A percentile compares a stretch with the other conserved stretches of the same genome.
Evolutionary conservation across 768 basidiomycete genomes (phyloP).

Genomic region (Flagelloscypha sp.): DNA sequence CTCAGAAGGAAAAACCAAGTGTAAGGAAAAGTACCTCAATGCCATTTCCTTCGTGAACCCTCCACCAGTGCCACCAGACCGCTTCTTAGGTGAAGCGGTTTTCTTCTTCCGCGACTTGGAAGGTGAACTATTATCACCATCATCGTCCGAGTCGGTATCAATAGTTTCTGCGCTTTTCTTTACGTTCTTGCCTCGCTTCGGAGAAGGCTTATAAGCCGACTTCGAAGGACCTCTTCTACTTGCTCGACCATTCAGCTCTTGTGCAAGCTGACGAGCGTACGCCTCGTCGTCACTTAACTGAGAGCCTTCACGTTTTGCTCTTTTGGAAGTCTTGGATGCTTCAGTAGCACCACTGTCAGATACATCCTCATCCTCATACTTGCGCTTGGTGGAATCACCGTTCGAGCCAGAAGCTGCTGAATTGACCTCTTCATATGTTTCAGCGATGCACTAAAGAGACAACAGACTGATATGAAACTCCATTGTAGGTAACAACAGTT

Average conservation of each 20-base stretch:
- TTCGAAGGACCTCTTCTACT: slow-evolving; percentile 32
- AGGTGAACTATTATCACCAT: slow-evolving; percentile 38
- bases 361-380: slow-evolving; percentile 27
- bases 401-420: too few relatives aligned
- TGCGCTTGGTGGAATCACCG: slow-evolving; percentile 31
- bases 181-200: slow-evolving; percentile 33
- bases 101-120: slow-evolving; percentile 32
- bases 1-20: slow-evolving; percentile 7
- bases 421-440: too few relatives aligned
- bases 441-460: too few relatives aligned
- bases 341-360: slow-evolving; percentile 23
- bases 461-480: too few relatives aligned
- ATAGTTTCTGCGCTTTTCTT: slow-evolving; percentile 48
- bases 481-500: too few relatives aligned
- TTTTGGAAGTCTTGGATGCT: slow-evolving; percentile 40
- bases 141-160: slow-evolving; percentile 45
- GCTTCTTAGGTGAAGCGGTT: slow-evolving; percentile 33
- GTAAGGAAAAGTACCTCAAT: slow-evolving; percentile 45
- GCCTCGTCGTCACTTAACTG: slow-evolving; percentile 64
- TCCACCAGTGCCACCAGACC: slow-evolving; percentile 38
- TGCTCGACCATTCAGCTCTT: slow-evolving; percentile 59
- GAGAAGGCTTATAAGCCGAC: slow-evolving; percentile 31
- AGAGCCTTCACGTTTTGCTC: slow-evolving; percentile 42
- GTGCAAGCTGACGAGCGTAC: slow-evolving; percentile 62
- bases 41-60: slow-evolving; percentile 74